These are phyloP conservation scores for Naganishia sp. DNA, from an alignment of 1,284 basidiomycete genomes.

Conservation along the genomic window DNA sequence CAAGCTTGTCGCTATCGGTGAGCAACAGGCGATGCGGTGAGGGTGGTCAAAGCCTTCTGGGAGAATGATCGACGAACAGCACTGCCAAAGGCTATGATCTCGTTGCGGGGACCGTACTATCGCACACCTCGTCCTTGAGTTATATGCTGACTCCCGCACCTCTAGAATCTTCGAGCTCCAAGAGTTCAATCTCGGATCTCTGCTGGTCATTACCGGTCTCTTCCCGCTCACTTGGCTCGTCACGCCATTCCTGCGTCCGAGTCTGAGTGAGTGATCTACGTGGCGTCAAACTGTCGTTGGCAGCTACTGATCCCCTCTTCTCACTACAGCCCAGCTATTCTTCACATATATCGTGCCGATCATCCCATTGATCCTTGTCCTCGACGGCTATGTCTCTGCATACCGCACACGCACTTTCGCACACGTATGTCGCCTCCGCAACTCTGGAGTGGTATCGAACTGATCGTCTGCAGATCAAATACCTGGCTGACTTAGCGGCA, in stretches of 20 bases:
- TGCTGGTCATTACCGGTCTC: conserved; percentile 39
- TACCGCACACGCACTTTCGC: conserved; percentile 40
- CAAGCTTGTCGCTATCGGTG: too few species aligned
- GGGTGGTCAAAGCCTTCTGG: too few species aligned
- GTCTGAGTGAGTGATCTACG: conserved; percentile 36
- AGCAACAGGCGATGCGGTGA: too few species aligned
- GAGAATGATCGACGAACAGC: too few species aligned
- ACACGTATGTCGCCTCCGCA: conserved; percentile 27
- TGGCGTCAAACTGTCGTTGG: not conserved
- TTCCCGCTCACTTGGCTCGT: conserved; percentile 40
- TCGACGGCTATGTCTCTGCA: conserved; percentile 45
- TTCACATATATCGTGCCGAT: conserved; percentile 49
- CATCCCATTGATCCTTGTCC: conserved; percentile 43
- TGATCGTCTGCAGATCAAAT: conserved; percentile 35
- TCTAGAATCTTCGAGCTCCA: conserved; percentile 49
- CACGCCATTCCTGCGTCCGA: conserved; percentile 42
- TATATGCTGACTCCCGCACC: not conserved
- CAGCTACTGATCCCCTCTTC: not conserved
- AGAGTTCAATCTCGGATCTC: conserved; percentile 39
- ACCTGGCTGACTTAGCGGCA: conserved; percentile 43
- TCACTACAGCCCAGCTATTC: conserved; percentile 39
- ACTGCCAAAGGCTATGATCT: too few species aligned
- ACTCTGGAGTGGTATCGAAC: not conserved
- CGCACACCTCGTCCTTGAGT: too few species aligned
- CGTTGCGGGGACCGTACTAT: too few species aligned